Evolutionary conservation across 768 basidiomycete species (phyloP), one percentile per base, ranked within the genome.

Genomic region (Naganishia onofrii): DNA sequence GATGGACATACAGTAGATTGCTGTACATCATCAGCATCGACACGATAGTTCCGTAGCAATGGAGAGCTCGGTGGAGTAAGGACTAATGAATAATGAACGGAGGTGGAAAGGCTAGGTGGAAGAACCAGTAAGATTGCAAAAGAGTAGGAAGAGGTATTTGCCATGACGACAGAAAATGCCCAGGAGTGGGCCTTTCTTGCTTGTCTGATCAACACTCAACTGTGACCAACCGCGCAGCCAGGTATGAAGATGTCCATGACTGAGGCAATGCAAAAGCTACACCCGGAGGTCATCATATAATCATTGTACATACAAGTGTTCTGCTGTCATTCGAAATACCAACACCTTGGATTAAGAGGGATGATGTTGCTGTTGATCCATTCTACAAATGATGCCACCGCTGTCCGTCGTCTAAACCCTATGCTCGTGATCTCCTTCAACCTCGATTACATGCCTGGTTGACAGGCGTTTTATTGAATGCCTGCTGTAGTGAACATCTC

Each of bases 401-500:
- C 48, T 46, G 21, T 26, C n/a, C 48, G 48, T 23, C 48, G n/a
- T 51, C 15, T 7, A n/a, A 17, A 46, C 48, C 48, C 6, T 26
- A 26, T 51, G 23, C 48, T 51, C 48, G 19, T 26, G 23, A 3
- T 26, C 48, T 42, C 48, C 7, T n/a, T 51, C 19, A 17, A 23
- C 21, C 48, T 10, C 42, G 9, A 15, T 42, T 42, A 42, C 23
- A 23, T 7, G 48, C 48, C 48, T 23, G n/a, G n/a, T 26, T 51
- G 48, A 26, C 48, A 21, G 21, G 13, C 38, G 3, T 5, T 44
- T 44, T 63, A 63, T 28, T 63, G 60, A 19, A 63, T 63, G 15
- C 60, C 60, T 34, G 60, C 60, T 26, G 60, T 34, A 3, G 60
- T 29, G 42, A 63, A 63, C 60, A 97, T 85, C 82, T 89, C 91